Conservation (phyloP, 768 basidiomycete genomes). For the Cyathus striatus region DNA sequence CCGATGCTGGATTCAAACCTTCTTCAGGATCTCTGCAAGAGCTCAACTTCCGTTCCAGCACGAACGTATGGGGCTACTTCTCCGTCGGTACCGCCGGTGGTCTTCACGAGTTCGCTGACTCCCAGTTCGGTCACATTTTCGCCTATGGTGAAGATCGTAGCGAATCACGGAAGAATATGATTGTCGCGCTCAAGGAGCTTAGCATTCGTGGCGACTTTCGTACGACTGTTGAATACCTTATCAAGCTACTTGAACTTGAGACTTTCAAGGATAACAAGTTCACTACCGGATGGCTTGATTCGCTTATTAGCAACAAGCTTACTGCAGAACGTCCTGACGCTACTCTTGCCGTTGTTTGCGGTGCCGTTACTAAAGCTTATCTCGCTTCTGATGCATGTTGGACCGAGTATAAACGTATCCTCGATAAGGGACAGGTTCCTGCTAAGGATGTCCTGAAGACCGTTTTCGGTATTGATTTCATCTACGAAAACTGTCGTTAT, state of each 20-base stretch:
- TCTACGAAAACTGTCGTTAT: constrained; percentile 93
- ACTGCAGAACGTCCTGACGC: constrained; percentile 95
- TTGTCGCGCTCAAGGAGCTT: constrained; percentile 95
- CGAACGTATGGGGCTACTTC: constrained; percentile 99
- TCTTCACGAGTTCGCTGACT: constrained; percentile 98
- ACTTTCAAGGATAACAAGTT: constrained; percentile 97
- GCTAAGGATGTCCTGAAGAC: constrained; percentile 93
- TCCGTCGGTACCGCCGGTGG: constrained; percentile 94
- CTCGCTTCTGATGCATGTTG: constrained; percentile 86
- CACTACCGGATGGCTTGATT: constrained; percentile 98
- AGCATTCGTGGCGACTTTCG: constrained; percentile 99
- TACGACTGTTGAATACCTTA: constrained; percentile 97
- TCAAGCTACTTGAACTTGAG: constrained; percentile 93
- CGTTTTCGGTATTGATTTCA: constrained; percentile 95
- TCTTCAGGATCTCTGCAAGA: constrained; percentile 96
- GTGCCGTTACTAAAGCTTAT: constrained; percentile 93
- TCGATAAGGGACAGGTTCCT: constrained; percentile 98
- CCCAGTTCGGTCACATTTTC: constrained; percentile 99
- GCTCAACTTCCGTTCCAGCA: constrained; percentile 98
- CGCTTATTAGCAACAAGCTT: constrained; percentile 92
- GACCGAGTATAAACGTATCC: constrained; percentile 88
- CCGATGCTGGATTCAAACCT: constrained; percentile 99
- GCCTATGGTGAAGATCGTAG: constrained; percentile 95
- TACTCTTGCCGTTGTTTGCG: constrained; percentile 91
- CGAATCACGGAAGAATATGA: constrained; percentile 98